Evolutionary conservation across 1,284 basidiomycete genomes (phyloP), one percentile per base, ranked within the genome.

Genomic region (Heimioporus retisporus): DNA sequence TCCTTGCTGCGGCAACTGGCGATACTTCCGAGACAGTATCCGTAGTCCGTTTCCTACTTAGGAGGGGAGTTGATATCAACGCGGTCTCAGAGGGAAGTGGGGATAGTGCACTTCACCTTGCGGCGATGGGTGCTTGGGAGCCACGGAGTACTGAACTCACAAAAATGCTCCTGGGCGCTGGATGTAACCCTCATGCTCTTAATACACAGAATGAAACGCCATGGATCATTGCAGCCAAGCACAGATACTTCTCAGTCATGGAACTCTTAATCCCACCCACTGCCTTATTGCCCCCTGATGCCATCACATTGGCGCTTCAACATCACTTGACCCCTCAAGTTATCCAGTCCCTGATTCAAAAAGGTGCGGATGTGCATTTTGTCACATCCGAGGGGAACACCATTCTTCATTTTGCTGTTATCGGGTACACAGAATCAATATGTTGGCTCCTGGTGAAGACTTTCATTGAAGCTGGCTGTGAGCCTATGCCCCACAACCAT

Each of bases 61-160:
- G 16, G 3, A 60, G 40, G n/a, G 59, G 59, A 15, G 31, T 23
- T 50, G 46, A 59, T n/a, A 35, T 50, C 31, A 19, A 50, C 10
- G 21, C 28, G 8, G 58, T 50, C 21, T 59, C 58, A 15, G 11
- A 8, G 21, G 31, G 28, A 35, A 7, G 58, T 23, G 16, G 46
- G 28, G 58, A 59, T 31, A 59, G 46, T 15, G 58, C 46, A 4
- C 58, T 59, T 59, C 58, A 59, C 15, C 58, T 59, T 10, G 60
- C 60, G 23, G 61, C 23, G 50, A 62, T 56, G 54, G 55, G 54
- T 6, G 42, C 60, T 55, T 61, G 60, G 60, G 60, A 60, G 35
- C 59, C 59, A 51, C 59, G 48, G 25, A 16, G 43, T 13, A 23
- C 56, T 28, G 54, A 62, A 21, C 44, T 62, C 13, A 56, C 54